Evolutionary conservation across 2,329 filamentous ascomycete species (phyloP).

Genomic region (Lithohypha guttulata): DNA sequence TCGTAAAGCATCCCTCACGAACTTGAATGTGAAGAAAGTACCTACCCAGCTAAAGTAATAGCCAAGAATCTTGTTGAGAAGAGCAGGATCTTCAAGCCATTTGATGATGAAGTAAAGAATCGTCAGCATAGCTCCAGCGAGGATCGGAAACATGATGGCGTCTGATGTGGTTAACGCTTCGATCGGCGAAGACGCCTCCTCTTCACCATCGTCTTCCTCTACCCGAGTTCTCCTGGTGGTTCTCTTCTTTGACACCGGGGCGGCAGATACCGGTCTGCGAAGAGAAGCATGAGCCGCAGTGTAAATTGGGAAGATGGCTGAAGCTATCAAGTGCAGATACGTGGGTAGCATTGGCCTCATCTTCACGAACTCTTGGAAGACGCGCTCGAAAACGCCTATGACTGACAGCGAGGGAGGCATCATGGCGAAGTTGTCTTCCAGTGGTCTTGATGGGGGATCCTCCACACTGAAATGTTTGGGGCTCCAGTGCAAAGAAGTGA

Average conservation of each 20-base stretch:
- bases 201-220: conserved; percentile 44
- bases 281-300: conserved; percentile 77
- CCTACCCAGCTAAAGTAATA: conserved; percentile 75
- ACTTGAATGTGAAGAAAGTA: conserved; percentile 61
- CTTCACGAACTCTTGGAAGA: conserved; percentile 15
- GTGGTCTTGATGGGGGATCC: no score
- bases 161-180: conserved; percentile 65
- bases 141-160: conserved; percentile 71
- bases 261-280: conserved; percentile 70
- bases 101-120: conserved; percentile 82
- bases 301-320: conserved; percentile 73
- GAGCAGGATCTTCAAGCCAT: conserved; percentile 68
- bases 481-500: no score
- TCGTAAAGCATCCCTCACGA: conserved; percentile 62
- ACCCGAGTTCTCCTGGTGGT: conserved; percentile 28
- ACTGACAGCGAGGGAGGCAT: no score
- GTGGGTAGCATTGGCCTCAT: conserved; percentile 42
- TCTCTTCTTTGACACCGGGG: conserved; percentile 41
- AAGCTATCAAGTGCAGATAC: conserved; percentile 50
- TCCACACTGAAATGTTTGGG: no score
- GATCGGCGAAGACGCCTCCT: conserved; percentile 47
- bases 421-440: no score
- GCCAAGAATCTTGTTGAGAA: conserved; percentile 73
- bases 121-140: conserved; percentile 61
- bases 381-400: conserved; percentile 16